Base-by-base conservation (phyloP, 352 stramenopile genomes). In the Phytophthora pluvialis region DNA sequence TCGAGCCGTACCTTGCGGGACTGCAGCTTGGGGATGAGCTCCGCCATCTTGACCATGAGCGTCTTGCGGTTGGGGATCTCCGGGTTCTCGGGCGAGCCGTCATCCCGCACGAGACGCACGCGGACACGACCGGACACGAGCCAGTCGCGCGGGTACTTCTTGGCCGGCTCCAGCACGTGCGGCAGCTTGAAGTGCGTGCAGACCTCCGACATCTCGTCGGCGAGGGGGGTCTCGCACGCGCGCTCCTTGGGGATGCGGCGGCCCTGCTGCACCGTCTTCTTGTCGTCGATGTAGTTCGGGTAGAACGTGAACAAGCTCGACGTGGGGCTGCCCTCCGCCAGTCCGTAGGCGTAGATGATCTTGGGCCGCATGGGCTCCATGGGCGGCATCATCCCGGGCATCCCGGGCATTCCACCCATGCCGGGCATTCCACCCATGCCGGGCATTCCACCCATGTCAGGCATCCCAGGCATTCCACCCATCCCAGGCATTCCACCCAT, bases 31-130 rank as follows among this genome's bases (percentile, higher is more conserved):
- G 88, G 88, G 50, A 95, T 92, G 7, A 95, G 72, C 63, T 95
- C 86, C 5, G 78, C 86, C 86, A 96, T 95, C 73, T 95, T 93
- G 58, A 92, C 40, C 86, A 96, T 93, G 36, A 94, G 58, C 9
- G 75, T 64, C 69, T 91, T 94, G 68, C 84, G 83, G 21, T 66
- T 88, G 40, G 80, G 75, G 46, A 94, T 80, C 45, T 94, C 84
- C 0, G 78, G 59, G 60, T 94, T 86, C 64, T 90, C 78, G 26
- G 78, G 78, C 40, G 74, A 67, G 6, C 87, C 84, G 53, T 94
- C 78, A 6, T 72, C 71, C 29, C 82, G 79, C 60, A 84, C 31
- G 38, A 96, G 71, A 12, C 88, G 81, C 58, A 95, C 88, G 4
- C 81, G 80, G 29, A 96, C 60, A 21, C 88, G 85, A n/a, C 88